Base-by-base conservation (phyloP, 441 rosid genomes). In the Populus tomentosa region DNA sequence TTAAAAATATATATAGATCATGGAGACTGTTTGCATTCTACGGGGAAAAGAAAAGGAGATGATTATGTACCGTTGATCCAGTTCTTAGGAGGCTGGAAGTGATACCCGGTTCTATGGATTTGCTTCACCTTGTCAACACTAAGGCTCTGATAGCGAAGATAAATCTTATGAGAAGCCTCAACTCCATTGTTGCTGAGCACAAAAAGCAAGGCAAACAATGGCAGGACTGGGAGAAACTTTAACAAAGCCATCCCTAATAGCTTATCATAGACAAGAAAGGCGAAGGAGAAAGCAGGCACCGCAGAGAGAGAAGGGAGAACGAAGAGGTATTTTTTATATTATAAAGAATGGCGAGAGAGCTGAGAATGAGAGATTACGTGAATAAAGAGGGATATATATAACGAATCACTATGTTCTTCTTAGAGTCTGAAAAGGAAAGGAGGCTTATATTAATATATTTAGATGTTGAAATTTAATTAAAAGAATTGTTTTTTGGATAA, bases 31-130 rank as follows among this genome's bases (percentile, higher is more conserved):
- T 67, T n/a, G 35, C 35, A 11, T 36, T 40, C 11, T 38, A 64
- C 8, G 28, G 18, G 63, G 4, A 11, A 42, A 66, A 2, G 33
- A 23, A 28, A 28, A 30, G 30, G 5, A 4, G 24, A 28, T 11
- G 69, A 30, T 9, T 70, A 36, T 6, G 42, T 86, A 92, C 96
- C 97, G 61, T 91, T 94, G 76, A 92, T 91, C 97, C 98, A 94
- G 75, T 94, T 81, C 84, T n/a, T 83, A 2, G 91, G 92, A 75
- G 98, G 98, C 79, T 91, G 96, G 72, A 92, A 94, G 68, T 94
- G 98, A 75, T 73, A 92, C 13, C 75, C 90, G 18, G 94, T 84
- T 40, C 82, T 46, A 20, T 79, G 79, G 36, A 24, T 10, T 46
- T 77, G 69, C 35, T 64, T 73, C n/a, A 71, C 84, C 18, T 40